Evolutionary conservation across 345 rosid genomes (phyloP), one percentile per base, ranked within the genome.

Genomic region (Salix exigua): DNA sequence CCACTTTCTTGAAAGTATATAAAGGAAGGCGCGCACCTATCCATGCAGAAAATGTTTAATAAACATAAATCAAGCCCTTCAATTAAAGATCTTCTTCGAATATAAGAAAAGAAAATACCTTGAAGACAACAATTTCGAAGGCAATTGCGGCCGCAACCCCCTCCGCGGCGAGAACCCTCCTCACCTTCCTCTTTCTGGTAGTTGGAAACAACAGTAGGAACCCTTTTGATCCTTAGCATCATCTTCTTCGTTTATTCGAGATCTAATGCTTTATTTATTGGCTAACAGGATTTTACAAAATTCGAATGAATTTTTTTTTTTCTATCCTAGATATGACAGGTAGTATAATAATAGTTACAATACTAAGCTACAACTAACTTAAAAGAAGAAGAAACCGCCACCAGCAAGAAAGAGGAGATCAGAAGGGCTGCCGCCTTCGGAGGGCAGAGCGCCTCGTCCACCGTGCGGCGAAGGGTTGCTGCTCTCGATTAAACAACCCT

Each of bases 371-470:
- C 21, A 17, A 33, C 73, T 40, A 78, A 76, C 23, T 6, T 25
- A 72, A 66, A 51, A 46, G 77, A 42, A 5, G 40, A 28, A n/a
- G 58, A 77, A 68, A 81, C 99, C 99, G 66, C 99, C 99, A 76
- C 99, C 99, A 70, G 99, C 99, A 11, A 96, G 92, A 85, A 96
- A 96, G 86, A 94, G 97, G 84, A 96, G 98, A 87, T 96, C 99
- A 31, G 99, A 96, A 83, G 99, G 99, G 85, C 97, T 92, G 71
- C 99, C 99, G 89, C 99, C 99, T 91, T 96, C 99, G 72, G 99
- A 96, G 76, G 99, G 99, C 92, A 94, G 87, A 80, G 99, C 98
- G 77, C 99, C 99, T 84, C 99, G 98, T 81, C 99, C 99, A 66
- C 99, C 99, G 99, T 96, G 98, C 92, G 97, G 97, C 88, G 89